Base-by-base conservation (phyloP, 2,329 filamentous ascomycete genomes). In the Clathrospora elynae region DNA sequence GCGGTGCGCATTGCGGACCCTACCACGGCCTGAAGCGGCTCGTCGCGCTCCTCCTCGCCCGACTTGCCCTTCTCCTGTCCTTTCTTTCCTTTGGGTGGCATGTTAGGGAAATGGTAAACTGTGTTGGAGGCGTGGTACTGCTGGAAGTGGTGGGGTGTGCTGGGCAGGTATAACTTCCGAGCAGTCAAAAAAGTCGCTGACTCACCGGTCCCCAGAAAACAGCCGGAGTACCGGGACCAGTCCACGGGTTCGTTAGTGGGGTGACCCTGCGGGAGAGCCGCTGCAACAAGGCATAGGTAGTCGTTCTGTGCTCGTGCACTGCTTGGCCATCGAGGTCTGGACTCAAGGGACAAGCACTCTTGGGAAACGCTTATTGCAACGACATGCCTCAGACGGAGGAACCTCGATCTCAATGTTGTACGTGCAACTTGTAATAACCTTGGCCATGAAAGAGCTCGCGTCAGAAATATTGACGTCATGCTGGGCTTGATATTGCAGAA, bases 11-110 rank as follows among this genome's bases (percentile, higher is more conserved):
- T 35, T 22, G 42, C 42, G 32, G 17, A 35, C 73, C 78, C 51
- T 71, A 82, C 78, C 46, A 85, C 81, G 32, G 83, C 83, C 72
- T 84, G 82, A 20, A 86, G 73, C 11, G 80, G 77, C 51, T 85
- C 80, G 53, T 84, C 81, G 45, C 79, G 76, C 64, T 82, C 77
- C 49, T 84, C 82, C 26, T 83, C 77, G 22, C 70, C 70, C 29
- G 49, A 44, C 42, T 75, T 74, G 37, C 59, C 46, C 51, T 67
- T 67, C 18, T 66, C 60, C 38, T 73, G 63, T 36, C 64, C 68
- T 54, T 75, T 78, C 47, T 74, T 73, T 32, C 64, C 65, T 57
- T 78, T 79, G 2, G 76, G 75, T 23, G 75, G 66, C 76, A 79
- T 78, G 6, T 38, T 59, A 44, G 34, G 12, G 17, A 28, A 18